Base-by-base conservation (phyloP, 768 basidiomycete genomes). In the Xerocomellus intermedius region DNA sequence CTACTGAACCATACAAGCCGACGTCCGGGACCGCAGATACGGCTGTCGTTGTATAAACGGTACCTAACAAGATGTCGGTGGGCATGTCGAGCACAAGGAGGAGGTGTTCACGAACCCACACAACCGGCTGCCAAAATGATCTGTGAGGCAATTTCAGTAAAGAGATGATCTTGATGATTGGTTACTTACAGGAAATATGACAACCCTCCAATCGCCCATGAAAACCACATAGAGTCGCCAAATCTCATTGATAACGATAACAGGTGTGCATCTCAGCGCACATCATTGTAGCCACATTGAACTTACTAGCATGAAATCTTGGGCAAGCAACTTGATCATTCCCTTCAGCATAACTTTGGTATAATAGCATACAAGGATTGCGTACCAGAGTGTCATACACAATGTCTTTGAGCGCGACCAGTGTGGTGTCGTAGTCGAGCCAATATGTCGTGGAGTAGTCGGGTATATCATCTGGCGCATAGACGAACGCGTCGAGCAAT, bases 161-260 rank as follows among this genome's bases (percentile, higher is more conserved):
- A 19, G 12, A 14, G 41, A 24, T 17, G 0, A 45, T 37, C 19
- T 46, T 1, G 6, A 21, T 22, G 14, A 17, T 28, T 8, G 17
- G 14, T 43, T 13, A 3, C 52, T 14, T 30, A 48, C 56, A 33
- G 43, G 55, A 14, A 46, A 5, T 36, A 56, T 2, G 19, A 26
- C 2, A n/a, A 57, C 22, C 36, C 24, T 54, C 56, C 56, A 44
- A 14, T 48, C 14, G 17, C 16, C 6, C 42, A 38, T 8, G 42
- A 35, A 54, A 48, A 57, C 36, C n/a, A 39, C 52, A n/a, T 48
- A 44, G n/a, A 57, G 42, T 21, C 52, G 26, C 47, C 47, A 54
- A 21, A 39, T 43, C 52, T 57, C 7, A 9, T 45, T 2, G n/a
- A n/a, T n/a, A n/a, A n/a, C 2, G 38, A 28, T 22, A 30, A 17